Evolutionary conservation across 2,329 filamentous ascomycete genomes (phyloP).

Genomic region (Emmonsiellopsis sp.): DNA sequence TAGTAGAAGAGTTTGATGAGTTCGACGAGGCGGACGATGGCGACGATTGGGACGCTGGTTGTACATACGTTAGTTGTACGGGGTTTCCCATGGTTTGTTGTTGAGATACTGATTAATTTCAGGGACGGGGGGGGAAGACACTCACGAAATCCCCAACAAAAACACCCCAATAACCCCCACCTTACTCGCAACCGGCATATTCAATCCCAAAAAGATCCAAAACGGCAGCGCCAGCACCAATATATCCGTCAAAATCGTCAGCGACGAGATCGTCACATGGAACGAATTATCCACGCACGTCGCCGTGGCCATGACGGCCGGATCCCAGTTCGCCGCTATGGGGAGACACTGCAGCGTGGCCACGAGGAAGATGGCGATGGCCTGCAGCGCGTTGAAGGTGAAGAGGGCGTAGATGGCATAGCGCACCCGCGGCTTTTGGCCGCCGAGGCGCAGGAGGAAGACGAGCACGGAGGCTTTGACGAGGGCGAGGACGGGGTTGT

Average conservation of each 20-base stretch:
- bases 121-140: neutral
- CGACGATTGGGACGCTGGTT: neutral
- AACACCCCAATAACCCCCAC: neutral
- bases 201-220: conserved; percentile 33
- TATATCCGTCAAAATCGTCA: conserved; percentile 37
- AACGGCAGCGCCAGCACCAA: conserved; percentile 33
- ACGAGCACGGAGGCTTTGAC: conserved; percentile 4
- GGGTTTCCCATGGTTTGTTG: too few species aligned
- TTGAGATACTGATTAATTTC: too few species aligned
- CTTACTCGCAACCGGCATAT: neutral
- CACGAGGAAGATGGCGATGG: conserved; percentile 29
- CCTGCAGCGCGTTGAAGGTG: conserved; percentile 25
- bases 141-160: neutral
- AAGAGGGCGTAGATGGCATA: neutral
- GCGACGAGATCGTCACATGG: conserved; percentile 26
- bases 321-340: conserved; percentile 27
- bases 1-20: neutral
- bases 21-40: neutral
- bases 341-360: conserved; percentile 35
- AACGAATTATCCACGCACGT: conserved; percentile 26
- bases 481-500: conserved; percentile 1
- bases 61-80: neutral
- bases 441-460: conserved; percentile 1
- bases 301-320: conserved; percentile 9
- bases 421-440: neutral